Conservation (phyloP, 495 filamentous ascomycete species). For the Daldinia bambusicola region DNA sequence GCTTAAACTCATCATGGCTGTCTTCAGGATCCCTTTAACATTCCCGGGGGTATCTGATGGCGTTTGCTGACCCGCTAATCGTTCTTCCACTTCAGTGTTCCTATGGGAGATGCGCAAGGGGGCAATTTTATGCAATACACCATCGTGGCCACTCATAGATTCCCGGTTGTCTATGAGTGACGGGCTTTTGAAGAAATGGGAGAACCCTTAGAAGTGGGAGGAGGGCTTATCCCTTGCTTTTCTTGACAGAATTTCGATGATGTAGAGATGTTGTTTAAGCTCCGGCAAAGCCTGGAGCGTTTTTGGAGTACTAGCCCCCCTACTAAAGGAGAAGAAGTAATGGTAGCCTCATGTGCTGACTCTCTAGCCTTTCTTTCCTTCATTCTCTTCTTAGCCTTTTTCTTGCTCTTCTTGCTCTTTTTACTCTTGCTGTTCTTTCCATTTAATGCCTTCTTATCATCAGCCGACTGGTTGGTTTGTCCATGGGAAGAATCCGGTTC, state of each 20-base stretch:
- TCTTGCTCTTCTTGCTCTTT: constrained; percentile 2
- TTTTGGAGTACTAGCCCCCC: constrained; percentile 1
- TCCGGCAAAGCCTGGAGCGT: not conserved
- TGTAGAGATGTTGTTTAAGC: not conserved
- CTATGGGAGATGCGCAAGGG: not conserved
- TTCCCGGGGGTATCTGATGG: not conserved
- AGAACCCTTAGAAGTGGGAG: not conserved
- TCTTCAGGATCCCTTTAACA: not conserved
- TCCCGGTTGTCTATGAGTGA: constrained; percentile 53
- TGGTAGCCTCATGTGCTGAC: not conserved
- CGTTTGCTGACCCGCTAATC: not conserved
- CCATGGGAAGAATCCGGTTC: not conserved
- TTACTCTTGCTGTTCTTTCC: constrained; percentile 8
- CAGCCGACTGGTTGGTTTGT: not conserved
- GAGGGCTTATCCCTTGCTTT: not conserved
- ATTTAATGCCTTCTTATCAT: not conserved
- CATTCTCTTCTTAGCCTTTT: not conserved
- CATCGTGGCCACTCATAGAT: constrained; percentile 47
- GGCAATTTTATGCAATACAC: constrained; percentile 39
- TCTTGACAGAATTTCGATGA: not conserved
- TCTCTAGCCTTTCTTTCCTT: not conserved
- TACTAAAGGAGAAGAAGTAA: not conserved
- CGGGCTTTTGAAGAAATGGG: constrained; percentile 38
- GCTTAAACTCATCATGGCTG: not conserved
- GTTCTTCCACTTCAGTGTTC: constrained; percentile 11